phyloP scores from a whole-genome alignment of 352 stramenopile species.

The Phytopythium cucurbitacearum region DNA sequence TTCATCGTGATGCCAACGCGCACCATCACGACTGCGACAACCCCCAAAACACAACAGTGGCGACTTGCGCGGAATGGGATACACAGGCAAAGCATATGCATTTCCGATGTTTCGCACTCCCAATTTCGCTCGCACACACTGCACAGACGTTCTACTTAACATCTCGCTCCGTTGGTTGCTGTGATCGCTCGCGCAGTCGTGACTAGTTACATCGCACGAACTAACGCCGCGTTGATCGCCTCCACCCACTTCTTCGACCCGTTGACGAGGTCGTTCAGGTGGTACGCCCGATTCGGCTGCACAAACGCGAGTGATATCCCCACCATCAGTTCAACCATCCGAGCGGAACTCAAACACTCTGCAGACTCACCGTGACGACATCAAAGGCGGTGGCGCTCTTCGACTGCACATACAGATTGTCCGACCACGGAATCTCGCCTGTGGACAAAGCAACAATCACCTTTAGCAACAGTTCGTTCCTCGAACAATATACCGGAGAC shows the following conservation, averaged over 20 bases:
- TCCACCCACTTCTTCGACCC: conserved; percentile 89
- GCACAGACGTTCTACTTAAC: conserved; percentile 28
- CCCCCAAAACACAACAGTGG: no score
- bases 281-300: conserved; percentile 84
- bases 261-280: conserved; percentile 86
- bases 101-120: conserved; percentile 11
- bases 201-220: conserved; percentile 43
- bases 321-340: background rate
- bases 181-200: conserved; percentile 7
- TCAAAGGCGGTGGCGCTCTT: conserved; percentile 84
- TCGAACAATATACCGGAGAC: background rate
- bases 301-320: background rate
- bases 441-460: background rate
- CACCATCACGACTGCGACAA: no score
- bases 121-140: conserved; percentile 13
- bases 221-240: conserved; percentile 80
- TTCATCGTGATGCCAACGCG: no score
- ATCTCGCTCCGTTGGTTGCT: conserved; percentile 1
- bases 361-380: conserved; percentile 65
- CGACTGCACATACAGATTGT: conserved; percentile 80
- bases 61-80: no score
- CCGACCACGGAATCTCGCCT: conserved; percentile 84
- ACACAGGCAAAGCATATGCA: conserved; percentile 11
- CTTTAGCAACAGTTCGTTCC: background rate
- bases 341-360: background rate